Evolutionary conservation across 2,329 filamentous ascomycete genomes (phyloP), one percentile per base, ranked within the genome.

Genomic region (Bipolaris sorokiniana): DNA sequence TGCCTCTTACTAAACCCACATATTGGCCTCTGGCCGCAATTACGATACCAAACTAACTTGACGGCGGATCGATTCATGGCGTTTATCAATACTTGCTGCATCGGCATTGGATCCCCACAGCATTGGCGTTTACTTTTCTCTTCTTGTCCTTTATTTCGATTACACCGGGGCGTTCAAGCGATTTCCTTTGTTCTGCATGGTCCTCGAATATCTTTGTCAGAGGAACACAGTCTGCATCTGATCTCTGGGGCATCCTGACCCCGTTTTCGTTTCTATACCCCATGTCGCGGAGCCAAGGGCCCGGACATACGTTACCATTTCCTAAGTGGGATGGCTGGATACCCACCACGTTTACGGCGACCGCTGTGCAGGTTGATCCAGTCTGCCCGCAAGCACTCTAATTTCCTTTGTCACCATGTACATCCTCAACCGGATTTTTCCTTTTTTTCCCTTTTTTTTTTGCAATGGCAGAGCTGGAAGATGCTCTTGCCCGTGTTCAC

Each of bases 101-200:
- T 69, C 61, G 65, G 66, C 66, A 69, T 68, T 63, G 67, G 60
- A 61, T 61, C 60, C 63, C 57, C 65, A 70, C 63, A 70, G 70
- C 70, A 71, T 67, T 59, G 73, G 73, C 68, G 71, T 76, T 74
- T 60, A 59, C 61, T 53, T 59, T 58, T 62, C 11, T 45, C 26
- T 45, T 45, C 28, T 51, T 44, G 10, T 44, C 7, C 7, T 36
- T 44, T 44, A 13, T 65, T 68, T 64, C 57, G 59, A 59, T 63
- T 67, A 65, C 64, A 65, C 65, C 65, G 58, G 58, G 73, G 73
- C 74, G 73, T 76, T 76, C 51, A 63, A 73, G 73, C 72, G 72
- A 69, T 64, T 70, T 66, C 63, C 64, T 71, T 70, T 67, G 63
- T 49, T 56, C 53, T 70, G 65, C 65, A 69, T 71, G 51, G 50